phyloP scores from a whole-genome alignment of 192 early-diverging fungal genomes.

The Rhizoclosmatium sp. region DNA sequence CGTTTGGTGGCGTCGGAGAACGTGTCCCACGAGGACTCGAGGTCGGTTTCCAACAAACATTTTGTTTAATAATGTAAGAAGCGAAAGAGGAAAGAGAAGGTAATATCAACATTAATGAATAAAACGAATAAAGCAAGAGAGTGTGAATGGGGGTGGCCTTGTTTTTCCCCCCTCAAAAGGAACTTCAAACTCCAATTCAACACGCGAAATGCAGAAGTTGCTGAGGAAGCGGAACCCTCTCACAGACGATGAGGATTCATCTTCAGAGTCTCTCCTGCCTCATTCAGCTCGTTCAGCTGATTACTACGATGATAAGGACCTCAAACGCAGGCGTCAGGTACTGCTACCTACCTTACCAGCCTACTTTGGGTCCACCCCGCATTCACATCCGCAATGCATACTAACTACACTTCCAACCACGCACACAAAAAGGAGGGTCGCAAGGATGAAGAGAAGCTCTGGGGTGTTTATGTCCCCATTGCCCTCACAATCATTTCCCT shows the following conservation, averaged over 20 bases:
- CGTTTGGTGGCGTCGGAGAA: no score
- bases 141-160: no score
- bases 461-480: constrained; percentile 33
- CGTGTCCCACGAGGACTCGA: not conserved
- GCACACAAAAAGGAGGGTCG: constrained; percentile 4
- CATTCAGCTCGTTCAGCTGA: not conserved
- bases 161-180: no score
- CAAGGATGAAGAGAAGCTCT: constrained; percentile 9
- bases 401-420: no score
- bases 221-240: constrained; percentile 15
- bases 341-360: not conserved
- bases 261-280: not conserved
- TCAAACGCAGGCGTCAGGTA: constrained; percentile 26
- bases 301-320: constrained; percentile 26
- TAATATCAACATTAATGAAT: no score
- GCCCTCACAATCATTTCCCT: constrained; percentile 45
- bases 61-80: no score
- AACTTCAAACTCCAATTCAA: not conserved
- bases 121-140: no score
- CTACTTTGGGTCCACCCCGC: not conserved
- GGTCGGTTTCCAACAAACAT: not conserved
- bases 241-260: constrained; percentile 1
- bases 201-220: constrained; percentile 15
- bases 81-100: no score
- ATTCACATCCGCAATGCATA: not conserved